These are phyloP conservation scores for Brassica juncea DNA, from an alignment of 345 rosid species.

Conservation along the genomic window DNA sequence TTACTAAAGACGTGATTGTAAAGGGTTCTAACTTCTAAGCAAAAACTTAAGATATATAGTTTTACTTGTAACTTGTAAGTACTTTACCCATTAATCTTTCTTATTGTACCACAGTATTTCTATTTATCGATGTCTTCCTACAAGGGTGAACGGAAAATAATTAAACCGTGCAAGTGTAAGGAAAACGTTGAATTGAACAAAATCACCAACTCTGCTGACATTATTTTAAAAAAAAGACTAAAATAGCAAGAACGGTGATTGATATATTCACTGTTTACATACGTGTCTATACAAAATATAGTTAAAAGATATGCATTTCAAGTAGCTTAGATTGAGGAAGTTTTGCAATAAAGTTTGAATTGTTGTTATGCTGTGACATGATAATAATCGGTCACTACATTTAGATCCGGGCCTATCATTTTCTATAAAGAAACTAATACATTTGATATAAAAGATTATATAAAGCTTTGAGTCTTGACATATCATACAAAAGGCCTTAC, in stretches of 20 bases:
- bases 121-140: background rate
- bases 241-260: slow-evolving; percentile 25
- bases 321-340: slow-evolving; percentile 33
- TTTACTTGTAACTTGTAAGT: background rate
- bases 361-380: slow-evolving; percentile 31
- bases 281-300: slow-evolving; percentile 21
- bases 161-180: background rate
- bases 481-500: slow-evolving; percentile 24
- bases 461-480: slow-evolving; percentile 26
- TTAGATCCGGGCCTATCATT: slow-evolving; percentile 22
- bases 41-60: background rate
- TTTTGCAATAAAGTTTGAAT: slow-evolving; percentile 29
- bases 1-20: background rate
- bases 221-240: background rate
- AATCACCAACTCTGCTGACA: slow-evolving; percentile 5
- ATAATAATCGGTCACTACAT: slow-evolving; percentile 6
- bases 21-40: background rate
- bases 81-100: background rate
- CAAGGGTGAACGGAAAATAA: background rate
- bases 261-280: slow-evolving; percentile 26
- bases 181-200: background rate
- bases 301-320: slow-evolving; percentile 27
- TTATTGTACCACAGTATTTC: background rate
- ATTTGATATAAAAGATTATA: background rate
- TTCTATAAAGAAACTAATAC: background rate